Evolutionary conservation across 305 asterid species (phyloP).

Genomic region (Fraxinus velutina): DNA sequence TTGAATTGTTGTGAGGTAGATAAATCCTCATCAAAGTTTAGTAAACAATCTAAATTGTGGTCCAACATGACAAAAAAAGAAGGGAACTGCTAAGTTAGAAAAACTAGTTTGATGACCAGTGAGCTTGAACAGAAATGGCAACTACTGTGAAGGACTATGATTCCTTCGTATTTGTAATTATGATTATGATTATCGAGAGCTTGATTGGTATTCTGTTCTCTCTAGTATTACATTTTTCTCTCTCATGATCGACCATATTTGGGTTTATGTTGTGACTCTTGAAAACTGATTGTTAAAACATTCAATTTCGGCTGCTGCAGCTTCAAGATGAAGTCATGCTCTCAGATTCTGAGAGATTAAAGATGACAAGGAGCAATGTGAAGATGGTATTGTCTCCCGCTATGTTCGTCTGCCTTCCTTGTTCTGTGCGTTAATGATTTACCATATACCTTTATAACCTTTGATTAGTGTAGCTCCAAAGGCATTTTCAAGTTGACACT

Average conservation of each 20-base stretch:
- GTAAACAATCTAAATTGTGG: neutral
- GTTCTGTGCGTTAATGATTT: neutral
- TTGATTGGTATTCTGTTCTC: neutral
- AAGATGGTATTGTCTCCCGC: slow-evolving; percentile 60
- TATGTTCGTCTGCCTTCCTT: neutral
- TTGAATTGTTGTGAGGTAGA: slow-evolving; percentile 9
- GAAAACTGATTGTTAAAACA: slow-evolving; percentile 20
- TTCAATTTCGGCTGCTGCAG: slow-evolving; percentile 40
- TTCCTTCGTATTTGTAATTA: neutral
- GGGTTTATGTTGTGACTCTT: slow-evolving; percentile 5
- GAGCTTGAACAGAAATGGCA: neutral
- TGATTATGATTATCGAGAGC: neutral
- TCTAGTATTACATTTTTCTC: neutral
- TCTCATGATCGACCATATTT: slow-evolving; percentile 1
- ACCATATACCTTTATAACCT: neutral
- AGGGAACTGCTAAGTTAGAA: neutral
- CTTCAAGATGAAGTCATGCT: slow-evolving; percentile 87
- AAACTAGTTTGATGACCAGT: neutral
- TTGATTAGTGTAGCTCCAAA: slow-evolving; percentile 65
- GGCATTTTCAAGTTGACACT: slow-evolving; percentile 88
- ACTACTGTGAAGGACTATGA: neutral
- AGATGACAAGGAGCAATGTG: slow-evolving; percentile 78
- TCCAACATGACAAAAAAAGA: slow-evolving; percentile 3
- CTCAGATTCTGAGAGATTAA: slow-evolving; percentile 90
- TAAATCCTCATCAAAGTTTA: neutral